Evolutionary conservation across 2,329 filamentous ascomycete genomes (phyloP).

Genomic region (Fusarium sp.): DNA sequence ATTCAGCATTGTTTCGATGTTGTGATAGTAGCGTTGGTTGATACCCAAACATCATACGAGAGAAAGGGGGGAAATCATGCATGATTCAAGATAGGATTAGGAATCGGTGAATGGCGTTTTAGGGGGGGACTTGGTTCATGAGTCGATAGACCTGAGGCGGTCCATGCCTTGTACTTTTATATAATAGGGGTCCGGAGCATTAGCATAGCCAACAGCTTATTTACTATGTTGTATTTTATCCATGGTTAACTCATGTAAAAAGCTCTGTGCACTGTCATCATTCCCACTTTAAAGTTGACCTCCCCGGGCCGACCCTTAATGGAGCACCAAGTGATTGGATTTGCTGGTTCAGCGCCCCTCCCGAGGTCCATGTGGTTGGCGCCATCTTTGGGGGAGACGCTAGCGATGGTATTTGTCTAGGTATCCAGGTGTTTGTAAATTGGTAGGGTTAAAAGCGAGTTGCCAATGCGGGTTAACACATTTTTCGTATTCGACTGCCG

Average conservation of each 20-base stretch:
- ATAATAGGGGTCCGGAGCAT: background rate
- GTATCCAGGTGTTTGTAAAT: background rate
- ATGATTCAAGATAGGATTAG: conserved; percentile 7
- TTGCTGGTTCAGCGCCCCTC: background rate
- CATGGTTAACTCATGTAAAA: background rate
- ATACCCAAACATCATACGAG: conserved; percentile 18
- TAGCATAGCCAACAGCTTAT: background rate
- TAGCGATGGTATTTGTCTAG: background rate
- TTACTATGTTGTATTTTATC: background rate
- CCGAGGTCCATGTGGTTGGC: conserved; percentile 2
- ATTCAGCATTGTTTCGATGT: conserved; percentile 1
- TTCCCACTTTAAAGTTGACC: background rate
- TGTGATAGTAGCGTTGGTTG: conserved; percentile 10
- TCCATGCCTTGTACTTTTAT: background rate
- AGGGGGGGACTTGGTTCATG: background rate
- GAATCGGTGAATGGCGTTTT: conserved; percentile 24
- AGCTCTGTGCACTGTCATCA: background rate
- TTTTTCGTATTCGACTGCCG: background rate
- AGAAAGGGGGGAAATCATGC: background rate
- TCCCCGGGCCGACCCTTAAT: conserved; percentile 11
- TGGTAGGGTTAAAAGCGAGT: background rate
- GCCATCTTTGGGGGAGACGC: conserved; percentile 5
- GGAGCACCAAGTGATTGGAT: background rate
- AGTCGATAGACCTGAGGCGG: background rate
- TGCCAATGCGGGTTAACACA: background rate